phyloP scores from a whole-genome alignment of 129 eudicot species.

The Escallonia rubra region DNA sequence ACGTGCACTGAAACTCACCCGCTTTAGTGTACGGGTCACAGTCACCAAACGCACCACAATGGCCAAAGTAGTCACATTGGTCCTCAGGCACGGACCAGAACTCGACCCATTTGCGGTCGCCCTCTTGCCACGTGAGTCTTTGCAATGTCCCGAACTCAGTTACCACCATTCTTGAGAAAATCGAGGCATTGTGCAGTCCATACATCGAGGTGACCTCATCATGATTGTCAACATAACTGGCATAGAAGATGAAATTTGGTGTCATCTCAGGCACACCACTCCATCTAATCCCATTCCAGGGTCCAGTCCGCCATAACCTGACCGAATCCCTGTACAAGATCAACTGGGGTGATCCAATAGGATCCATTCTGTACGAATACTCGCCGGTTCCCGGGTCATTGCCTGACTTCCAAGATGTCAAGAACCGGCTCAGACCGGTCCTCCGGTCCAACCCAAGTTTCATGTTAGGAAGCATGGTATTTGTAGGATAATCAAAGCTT shows the following conservation, averaged over 20 bases:
- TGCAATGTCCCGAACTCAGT: conserved; percentile 23
- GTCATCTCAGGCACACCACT: conserved; percentile 28
- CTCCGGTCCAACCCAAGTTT: conserved; percentile 33
- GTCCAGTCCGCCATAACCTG: conserved; percentile 29
- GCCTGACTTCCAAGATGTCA: conserved; percentile 35
- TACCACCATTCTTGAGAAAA: conserved; percentile 27
- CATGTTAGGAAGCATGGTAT: conserved; percentile 39
- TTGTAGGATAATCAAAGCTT: conserved; percentile 41
- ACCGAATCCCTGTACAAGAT: conserved; percentile 22
- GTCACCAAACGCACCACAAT: conserved; percentile 36
- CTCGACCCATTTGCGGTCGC: conserved; percentile 17
- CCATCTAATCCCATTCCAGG: conserved; percentile 42
- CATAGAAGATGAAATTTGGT: conserved; percentile 5
- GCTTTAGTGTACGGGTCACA: conserved; percentile 18
- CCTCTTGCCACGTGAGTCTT: conserved; percentile 26
- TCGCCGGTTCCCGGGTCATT: conserved; percentile 40
- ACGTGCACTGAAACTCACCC: conserved; percentile 26
- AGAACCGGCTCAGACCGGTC: conserved; percentile 28
- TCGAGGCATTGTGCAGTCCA: conserved; percentile 20
- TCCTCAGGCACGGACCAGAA: conserved; percentile 32
- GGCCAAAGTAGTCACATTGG: conserved; percentile 33
- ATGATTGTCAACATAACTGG: conserved; percentile 17
- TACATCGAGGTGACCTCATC: conserved; percentile 16
- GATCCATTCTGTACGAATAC: conserved; percentile 26
- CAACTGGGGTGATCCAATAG: conserved; percentile 35